Evolutionary conservation across 176 grass and related monocot genomes (phyloP).

Genomic region (Cenchrus americanus): DNA sequence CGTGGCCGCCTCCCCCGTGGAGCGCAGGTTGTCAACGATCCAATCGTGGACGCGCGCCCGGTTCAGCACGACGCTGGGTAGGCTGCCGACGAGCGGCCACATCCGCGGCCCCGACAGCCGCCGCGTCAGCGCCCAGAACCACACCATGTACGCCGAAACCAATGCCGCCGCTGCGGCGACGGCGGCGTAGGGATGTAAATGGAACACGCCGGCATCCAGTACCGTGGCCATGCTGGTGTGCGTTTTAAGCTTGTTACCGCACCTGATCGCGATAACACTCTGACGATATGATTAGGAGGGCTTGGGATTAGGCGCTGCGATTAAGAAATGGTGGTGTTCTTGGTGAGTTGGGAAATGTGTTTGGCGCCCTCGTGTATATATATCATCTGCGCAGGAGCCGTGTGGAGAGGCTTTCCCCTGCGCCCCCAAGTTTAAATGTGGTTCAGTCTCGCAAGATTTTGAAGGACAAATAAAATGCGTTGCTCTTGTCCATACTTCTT

Average conservation of each 20-base stretch:
- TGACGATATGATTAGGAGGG: conserved; percentile 36
- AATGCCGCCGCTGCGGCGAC: conserved; percentile 28
- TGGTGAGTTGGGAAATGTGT: conserved; percentile 73
- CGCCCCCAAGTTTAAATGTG: conserved; percentile 39
- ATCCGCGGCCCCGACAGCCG: conserved; percentile 72
- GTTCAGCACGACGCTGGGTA: conserved; percentile 74
- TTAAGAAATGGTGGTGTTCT: conserved; percentile 41
- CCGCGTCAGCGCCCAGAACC: conserved; percentile 76
- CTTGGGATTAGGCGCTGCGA: conserved; percentile 38
- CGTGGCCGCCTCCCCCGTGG: conserved; percentile 69
- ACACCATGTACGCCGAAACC: conserved; percentile 69
- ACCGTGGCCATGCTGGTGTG: conserved; percentile 22
- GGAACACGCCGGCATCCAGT: conserved; percentile 24
- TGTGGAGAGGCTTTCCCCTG: conserved; percentile 37
- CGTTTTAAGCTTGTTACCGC: conserved; percentile 45
- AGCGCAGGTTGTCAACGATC: conserved; percentile 84
- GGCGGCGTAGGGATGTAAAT: conserved; percentile 32
- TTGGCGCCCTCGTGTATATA: conserved; percentile 56
- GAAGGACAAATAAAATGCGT: conserved; percentile 35
- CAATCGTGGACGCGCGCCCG: conserved; percentile 83
- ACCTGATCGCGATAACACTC: neutral
- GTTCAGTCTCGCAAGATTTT: conserved; percentile 42
- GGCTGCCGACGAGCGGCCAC: conserved; percentile 88
- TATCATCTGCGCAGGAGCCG: conserved; percentile 47
- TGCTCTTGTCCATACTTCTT: conserved; percentile 66